These are phyloP conservation scores for Diaporthe longicolla DNA, from an alignment of 2,329 filamentous ascomycete genomes.

Conservation along the genomic window DNA sequence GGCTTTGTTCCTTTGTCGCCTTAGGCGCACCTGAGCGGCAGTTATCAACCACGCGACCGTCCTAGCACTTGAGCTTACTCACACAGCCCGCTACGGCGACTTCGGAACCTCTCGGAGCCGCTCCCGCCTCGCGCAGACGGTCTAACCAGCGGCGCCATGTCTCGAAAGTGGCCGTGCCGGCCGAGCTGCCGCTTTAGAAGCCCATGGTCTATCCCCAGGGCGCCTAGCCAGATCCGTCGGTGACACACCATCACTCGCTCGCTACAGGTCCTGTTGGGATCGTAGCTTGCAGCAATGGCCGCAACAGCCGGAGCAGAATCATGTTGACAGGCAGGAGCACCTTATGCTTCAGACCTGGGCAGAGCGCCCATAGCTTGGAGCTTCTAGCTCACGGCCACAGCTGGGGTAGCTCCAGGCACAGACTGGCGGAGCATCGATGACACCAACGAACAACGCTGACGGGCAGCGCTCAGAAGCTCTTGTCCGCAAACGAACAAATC, in stretches of 20 bases:
- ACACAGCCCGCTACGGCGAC: background rate
- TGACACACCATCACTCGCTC: background rate
- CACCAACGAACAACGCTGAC: background rate
- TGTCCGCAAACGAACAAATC: conserved; percentile 9
- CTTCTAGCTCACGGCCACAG: background rate
- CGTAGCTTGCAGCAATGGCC: background rate
- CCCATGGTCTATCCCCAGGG: background rate
- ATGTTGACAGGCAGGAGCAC: background rate
- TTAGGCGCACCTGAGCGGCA: background rate
- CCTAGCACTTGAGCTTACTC: background rate
- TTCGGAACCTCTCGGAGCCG: background rate
- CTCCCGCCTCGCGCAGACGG: background rate
- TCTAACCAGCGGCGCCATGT: background rate
- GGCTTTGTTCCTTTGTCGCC: conserved; percentile 9
- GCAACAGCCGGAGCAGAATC: background rate
- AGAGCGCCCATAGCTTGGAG: background rate
- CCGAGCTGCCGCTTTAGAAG: background rate
- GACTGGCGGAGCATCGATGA: background rate
- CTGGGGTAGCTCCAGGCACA: background rate
- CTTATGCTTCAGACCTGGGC: background rate
- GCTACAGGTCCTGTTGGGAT: background rate
- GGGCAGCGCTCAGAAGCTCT: background rate
- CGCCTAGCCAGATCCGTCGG: conserved; percentile 11
- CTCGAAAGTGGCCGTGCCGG: conserved; percentile 8
- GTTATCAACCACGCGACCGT: background rate